Evolutionary conservation across 1,139 yeast genomes (phyloP).

Genomic region (Saccharomyces hybrid): DNA sequence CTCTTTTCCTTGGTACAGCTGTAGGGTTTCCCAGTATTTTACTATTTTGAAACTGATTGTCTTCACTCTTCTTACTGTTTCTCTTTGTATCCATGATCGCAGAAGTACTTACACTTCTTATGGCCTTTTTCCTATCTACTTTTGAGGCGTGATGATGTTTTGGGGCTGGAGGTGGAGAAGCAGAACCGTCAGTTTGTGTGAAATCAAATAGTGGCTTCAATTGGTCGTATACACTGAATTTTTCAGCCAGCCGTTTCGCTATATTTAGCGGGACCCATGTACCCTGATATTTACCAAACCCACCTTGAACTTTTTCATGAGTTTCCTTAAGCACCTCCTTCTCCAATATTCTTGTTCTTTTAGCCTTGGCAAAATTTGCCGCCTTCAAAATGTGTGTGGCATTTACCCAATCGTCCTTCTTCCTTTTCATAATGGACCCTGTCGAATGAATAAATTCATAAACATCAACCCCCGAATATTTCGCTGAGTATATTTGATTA

Average conservation of each 20-base stretch:
- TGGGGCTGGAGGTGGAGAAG: slow-evolving; percentile 77
- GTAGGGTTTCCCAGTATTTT: slow-evolving; percentile 4
- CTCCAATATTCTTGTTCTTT: slow-evolving; percentile 84
- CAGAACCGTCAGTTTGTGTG: slow-evolving; percentile 50
- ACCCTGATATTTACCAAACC: slow-evolving; percentile 95
- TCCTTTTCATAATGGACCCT: slow-evolving; percentile 89
- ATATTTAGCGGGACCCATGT: slow-evolving; percentile 87
- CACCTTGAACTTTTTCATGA: slow-evolving; percentile 95
- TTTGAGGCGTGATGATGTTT: slow-evolving; percentile 65
- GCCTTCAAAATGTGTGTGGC: slow-evolving; percentile 96
- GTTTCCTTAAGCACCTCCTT: slow-evolving; percentile 80
- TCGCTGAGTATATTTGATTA: slow-evolving; percentile 58
- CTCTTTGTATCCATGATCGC: slow-evolving; percentile 16
- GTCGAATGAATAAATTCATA: slow-evolving; percentile 76
- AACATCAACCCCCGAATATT: slow-evolving; percentile 82
- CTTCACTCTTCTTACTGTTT: slow-evolving; percentile 10
- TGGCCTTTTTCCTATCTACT: slow-evolving; percentile 23
- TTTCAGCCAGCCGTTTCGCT: slow-evolving; percentile 52
- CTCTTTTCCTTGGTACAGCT: slow-evolving; percentile 25
- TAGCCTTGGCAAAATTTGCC: slow-evolving; percentile 91
- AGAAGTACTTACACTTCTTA: slow-evolving; percentile 23
- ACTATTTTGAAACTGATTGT: background rate
- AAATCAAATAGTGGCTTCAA: slow-evolving; percentile 66
- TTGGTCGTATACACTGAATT: slow-evolving; percentile 62
- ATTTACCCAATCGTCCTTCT: slow-evolving; percentile 89